Base-by-base conservation (phyloP, 2,329 filamentous ascomycete species). In the Alternaria triticina region DNA sequence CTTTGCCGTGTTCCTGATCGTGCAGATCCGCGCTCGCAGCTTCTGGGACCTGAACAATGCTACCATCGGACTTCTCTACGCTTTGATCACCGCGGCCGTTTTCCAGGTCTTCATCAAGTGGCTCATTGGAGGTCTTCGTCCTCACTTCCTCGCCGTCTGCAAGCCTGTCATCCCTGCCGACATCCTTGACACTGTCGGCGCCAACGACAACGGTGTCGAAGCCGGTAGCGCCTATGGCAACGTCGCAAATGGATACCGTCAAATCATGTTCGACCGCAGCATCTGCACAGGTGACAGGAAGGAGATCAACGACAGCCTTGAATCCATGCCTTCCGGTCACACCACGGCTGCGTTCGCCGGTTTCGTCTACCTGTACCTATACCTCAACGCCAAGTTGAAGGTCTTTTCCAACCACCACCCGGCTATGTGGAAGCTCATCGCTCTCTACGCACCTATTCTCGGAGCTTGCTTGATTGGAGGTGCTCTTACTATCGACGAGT, bases 381-480 rank as follows among this genome's bases (percentile, higher is more conserved):
- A 93, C 81, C 86, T 94, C 47, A 93, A 93, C 77, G 91, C 89
- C 51, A 93, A 93, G 82, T 84, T 94, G 68, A 93, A 93, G 83
- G 86, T 92, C 59, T 92, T 89, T 70, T 82, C 87, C 66, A 90
- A 92, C 82, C 90, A 91, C 75, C 90, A 92, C 74, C 87, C 91
- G 0, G 83, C 88, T 12, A 88, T 92, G 85, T 93, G 90, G 91
- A 93, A 93, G 80, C 79, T 92, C 12, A 82, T 90, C 30, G 85
- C 83, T 15, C 82, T 88, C 23, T 91, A 90, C 71, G 84, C 87
- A 0, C 91, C 91, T 0, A 79, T 93, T 3, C 86, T 93, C 0
- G 89, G 88, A 3, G 90, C 90, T 0, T 84, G 83, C 3, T 81
- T 93, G 3, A 91, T 93, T 46, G 90, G 86, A 1, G 90, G 90